These are phyloP conservation scores for Cutaneotrichosporon spelunceum DNA, from an alignment of 1,284 basidiomycete species.

Conservation along the genomic window DNA sequence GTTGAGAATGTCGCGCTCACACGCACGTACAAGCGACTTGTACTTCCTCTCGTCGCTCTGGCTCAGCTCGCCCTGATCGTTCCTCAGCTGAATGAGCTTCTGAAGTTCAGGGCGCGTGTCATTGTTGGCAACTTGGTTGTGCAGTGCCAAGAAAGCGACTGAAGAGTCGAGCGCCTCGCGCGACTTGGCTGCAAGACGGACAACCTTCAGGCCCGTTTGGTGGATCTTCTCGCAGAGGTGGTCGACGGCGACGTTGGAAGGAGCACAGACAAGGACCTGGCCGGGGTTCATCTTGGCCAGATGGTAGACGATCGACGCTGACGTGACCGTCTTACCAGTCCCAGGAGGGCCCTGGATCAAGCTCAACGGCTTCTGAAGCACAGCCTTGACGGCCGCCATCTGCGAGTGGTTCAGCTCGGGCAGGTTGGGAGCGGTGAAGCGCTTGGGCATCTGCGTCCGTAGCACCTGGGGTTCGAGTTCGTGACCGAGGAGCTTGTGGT, in stretches of 20 bases:
- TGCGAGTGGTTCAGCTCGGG: constrained; percentile 99
- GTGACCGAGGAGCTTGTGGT: constrained; percentile 96
- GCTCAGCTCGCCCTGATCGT: constrained; percentile 93
- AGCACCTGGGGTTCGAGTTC: constrained; percentile 88
- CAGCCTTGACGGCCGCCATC: constrained; percentile 98
- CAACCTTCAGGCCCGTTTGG: constrained; percentile 92
- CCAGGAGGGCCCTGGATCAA: constrained; percentile 98
- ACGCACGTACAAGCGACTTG: constrained; percentile 88
- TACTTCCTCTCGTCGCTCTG: constrained; percentile 97
- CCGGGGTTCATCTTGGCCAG: constrained; percentile 99
- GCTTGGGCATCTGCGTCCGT: constrained; percentile 61
- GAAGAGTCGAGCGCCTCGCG: constrained; percentile 94
- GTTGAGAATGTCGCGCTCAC: constrained; percentile 93
- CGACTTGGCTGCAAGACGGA: constrained; percentile 94
- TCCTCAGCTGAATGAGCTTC: constrained; percentile 96
- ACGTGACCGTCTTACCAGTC: constrained; percentile 98
- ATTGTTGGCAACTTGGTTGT: constrained; percentile 95
- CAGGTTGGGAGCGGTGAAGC: constrained; percentile 91
- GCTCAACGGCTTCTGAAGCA: constrained; percentile 95
- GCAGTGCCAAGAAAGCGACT: constrained; percentile 88
- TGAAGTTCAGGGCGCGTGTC: constrained; percentile 91
- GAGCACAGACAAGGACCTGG: constrained; percentile 97
- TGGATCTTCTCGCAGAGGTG: constrained; percentile 99
- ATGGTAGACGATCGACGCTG: constrained; percentile 98
- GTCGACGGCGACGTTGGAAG: constrained; percentile 98